Percentiles rank a stretch among this genome's conserved stretches.
Conservation (phyloP, 768 basidiomycete species). For the Phanerochaete carnosa region DNA sequence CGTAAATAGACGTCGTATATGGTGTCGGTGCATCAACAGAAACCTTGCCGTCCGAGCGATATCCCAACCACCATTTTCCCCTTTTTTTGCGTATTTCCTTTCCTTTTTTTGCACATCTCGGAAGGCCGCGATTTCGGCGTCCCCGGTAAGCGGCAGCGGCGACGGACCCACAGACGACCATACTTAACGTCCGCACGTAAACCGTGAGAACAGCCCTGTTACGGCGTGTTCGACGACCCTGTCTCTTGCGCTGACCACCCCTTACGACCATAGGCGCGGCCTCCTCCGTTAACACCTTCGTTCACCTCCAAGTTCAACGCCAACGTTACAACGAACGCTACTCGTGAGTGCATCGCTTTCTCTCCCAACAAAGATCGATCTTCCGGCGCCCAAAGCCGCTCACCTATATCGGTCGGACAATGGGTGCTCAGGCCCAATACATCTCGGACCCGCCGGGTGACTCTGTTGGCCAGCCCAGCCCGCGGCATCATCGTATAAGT, state of each 20-base stretch:
- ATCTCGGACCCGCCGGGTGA: neutral
- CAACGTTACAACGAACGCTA: neutral
- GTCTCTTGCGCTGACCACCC: conserved; percentile 13
- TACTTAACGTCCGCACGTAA: conserved; percentile 29
- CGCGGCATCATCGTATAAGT: neutral
- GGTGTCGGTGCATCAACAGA: conserved; percentile 5
- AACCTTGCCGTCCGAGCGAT: conserved; percentile 15
- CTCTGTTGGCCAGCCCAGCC: neutral
- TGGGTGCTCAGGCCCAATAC: neutral
- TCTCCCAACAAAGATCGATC: neutral
- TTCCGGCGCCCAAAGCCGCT: neutral
- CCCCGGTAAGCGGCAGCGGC: neutral
- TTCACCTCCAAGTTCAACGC: conserved; percentile 30
- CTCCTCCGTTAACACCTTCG: conserved; percentile 66
- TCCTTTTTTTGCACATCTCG: conserved; percentile 3
- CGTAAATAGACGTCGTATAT: conserved; percentile 28
- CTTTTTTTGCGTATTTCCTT: conserved; percentile 1
- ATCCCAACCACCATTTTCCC: conserved; percentile 15
- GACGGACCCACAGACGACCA: conserved; percentile 54
- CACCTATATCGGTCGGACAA: conserved; percentile 8
- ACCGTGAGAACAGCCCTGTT: conserved; percentile 6
- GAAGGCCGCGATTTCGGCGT: neutral
- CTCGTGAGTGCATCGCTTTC: neutral
- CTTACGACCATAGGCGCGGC: conserved; percentile 49
- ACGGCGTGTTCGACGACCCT: conserved; percentile 25